These are phyloP conservation scores for Vavraia culicis DNA, from an alignment of 371 early-diverging fungal genomes.

Conservation along the genomic window DNA sequence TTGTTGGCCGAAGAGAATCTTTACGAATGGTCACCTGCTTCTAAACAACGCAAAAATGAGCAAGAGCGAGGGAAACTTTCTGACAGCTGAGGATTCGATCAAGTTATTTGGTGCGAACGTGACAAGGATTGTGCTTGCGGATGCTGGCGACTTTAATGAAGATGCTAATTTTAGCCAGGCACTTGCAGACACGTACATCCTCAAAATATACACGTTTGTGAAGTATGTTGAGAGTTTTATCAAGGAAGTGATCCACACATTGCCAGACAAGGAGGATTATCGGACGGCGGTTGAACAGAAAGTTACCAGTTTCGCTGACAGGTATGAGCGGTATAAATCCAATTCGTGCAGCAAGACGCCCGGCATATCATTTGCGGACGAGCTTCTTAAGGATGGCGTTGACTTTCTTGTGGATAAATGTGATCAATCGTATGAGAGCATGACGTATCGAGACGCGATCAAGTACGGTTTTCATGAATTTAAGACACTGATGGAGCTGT, in stretches of 20 bases:
- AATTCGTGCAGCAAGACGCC: slow-evolving; percentile 1
- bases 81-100: slow-evolving; percentile 65
- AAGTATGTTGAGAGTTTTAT: slow-evolving; percentile 44
- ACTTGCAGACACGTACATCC: slow-evolving; percentile 81
- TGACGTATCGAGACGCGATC: slow-evolving; percentile 73
- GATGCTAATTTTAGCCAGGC: slow-evolving; percentile 94
- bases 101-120: slow-evolving; percentile 83
- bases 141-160: slow-evolving; percentile 77
- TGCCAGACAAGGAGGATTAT: background rate
- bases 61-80: slow-evolving; percentile 95
- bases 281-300: background rate
- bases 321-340: background rate
- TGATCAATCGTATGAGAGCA: slow-evolving; percentile 53
- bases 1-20: slow-evolving; percentile 71
- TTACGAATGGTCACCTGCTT: slow-evolving; percentile 87
- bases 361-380: slow-evolving; percentile 21
- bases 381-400: slow-evolving; percentile 28
- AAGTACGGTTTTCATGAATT: slow-evolving; percentile 77
- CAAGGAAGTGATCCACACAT: background rate
- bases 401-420: slow-evolving; percentile 42
- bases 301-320: background rate
- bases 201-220: slow-evolving; percentile 65
- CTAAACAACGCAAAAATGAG: slow-evolving; percentile 94
- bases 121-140: slow-evolving; percentile 74
- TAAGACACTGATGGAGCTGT: slow-evolving; percentile 58